phyloP scores from a whole-genome alignment of 495 filamentous ascomycete genomes.

The Penicilliopsis zonata region DNA sequence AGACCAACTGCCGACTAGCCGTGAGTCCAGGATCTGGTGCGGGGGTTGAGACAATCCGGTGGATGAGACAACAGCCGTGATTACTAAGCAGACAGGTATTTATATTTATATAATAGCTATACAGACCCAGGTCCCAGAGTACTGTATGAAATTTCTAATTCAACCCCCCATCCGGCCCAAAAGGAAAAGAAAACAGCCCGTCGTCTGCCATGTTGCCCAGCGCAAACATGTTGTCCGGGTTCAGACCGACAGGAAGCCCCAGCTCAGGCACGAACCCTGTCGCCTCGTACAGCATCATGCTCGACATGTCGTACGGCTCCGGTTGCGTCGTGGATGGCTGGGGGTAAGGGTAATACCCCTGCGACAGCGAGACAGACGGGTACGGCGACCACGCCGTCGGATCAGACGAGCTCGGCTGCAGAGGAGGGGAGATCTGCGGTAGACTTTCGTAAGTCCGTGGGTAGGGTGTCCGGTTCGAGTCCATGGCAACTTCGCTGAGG shows the following conservation, averaged over 20 bases:
- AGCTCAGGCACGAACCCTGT: constrained; percentile 18
- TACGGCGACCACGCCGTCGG: background rate
- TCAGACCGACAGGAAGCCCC: constrained; percentile 14
- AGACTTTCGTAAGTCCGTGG: constrained; percentile 6
- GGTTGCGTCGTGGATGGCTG: background rate
- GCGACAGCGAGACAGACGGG: background rate
- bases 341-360: too few relatives aligned
- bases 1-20: too few relatives aligned
- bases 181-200: constrained; percentile 22
- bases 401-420: constrained; percentile 2
- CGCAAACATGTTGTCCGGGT: constrained; percentile 18
- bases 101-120: too few relatives aligned
- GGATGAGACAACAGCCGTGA: too few relatives aligned
- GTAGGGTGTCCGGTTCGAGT: constrained; percentile 27
- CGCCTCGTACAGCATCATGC: constrained; percentile 5
- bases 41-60: too few relatives aligned
- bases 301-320: background rate
- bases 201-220: constrained; percentile 27
- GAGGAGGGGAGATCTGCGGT: constrained; percentile 1
- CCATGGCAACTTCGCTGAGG: constrained; percentile 56
- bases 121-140: too few relatives aligned
- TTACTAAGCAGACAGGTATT: too few relatives aligned
- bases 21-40: too few relatives aligned
- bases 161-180: constrained; percentile 16
- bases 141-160: too few relatives aligned